Evolutionary conservation across 352 stramenopile species (phyloP).

Genomic region (Phytopythium aichiense): DNA sequence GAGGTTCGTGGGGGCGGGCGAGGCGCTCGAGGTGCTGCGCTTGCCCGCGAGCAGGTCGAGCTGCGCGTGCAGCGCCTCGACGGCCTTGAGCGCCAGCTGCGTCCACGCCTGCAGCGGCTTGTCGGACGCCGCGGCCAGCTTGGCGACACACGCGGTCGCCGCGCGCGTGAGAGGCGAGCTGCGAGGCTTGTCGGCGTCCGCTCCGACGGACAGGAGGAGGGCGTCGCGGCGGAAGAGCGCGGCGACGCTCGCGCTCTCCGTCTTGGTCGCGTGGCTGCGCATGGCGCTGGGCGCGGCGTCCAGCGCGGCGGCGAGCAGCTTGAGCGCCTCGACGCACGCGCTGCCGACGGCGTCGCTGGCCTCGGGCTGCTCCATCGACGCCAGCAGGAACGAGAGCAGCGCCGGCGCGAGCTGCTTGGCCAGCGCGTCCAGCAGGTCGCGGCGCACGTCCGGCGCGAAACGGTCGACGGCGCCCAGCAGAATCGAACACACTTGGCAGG

Average conservation of each 20-base stretch:
- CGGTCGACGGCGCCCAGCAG: slow-evolving; percentile 49
- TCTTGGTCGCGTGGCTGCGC: slow-evolving; percentile 53
- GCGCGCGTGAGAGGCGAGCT: slow-evolving; percentile 6
- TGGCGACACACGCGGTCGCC: slow-evolving; percentile 37
- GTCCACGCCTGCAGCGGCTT: slow-evolving; percentile 60
- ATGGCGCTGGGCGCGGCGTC: slow-evolving; percentile 50
- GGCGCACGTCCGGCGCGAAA: slow-evolving; percentile 50
- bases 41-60: slow-evolving; percentile 66
- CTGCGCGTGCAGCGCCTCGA: slow-evolving; percentile 61
- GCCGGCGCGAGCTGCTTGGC: slow-evolving; percentile 50
- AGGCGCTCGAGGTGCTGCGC: slow-evolving; percentile 13
- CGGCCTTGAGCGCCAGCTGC: slow-evolving; percentile 51
- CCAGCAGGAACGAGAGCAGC: slow-evolving; percentile 35
- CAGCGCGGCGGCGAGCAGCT: slow-evolving; percentile 44
- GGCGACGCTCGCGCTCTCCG: slow-evolving; percentile 44
- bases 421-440: slow-evolving; percentile 55
- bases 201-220: slow-evolving; percentile 5
- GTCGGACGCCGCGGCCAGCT: slow-evolving; percentile 58
- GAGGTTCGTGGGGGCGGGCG: slow-evolving; percentile 24
- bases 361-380: slow-evolving; percentile 18
- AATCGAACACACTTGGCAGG: slow-evolving; percentile 39
- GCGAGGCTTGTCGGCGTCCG: slow-evolving; percentile 10
- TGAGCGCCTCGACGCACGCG: slow-evolving; percentile 24
- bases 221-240: slow-evolving; percentile 18
- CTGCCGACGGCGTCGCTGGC: slow-evolving; percentile 17